Percentiles rank a stretch among this genome's conserved stretches.
Evolutionary conservation across 23 red algal species (phyloP).

Genomic region (Gracilariopsis chorda): DNA sequence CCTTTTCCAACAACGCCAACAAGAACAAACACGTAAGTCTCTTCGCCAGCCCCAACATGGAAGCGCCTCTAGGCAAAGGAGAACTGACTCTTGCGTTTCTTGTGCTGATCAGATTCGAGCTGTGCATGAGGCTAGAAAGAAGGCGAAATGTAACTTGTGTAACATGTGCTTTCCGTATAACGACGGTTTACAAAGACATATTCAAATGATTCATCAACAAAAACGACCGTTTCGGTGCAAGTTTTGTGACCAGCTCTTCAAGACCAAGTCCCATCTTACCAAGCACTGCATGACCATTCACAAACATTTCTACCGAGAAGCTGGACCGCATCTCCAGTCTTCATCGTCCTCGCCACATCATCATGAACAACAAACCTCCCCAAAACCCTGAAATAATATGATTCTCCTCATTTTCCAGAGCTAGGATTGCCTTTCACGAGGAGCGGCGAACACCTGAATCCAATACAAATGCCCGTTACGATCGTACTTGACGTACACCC

Average conservation of each 20-base stretch:
- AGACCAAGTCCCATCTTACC: constrained; percentile 43
- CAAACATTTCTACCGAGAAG: constrained; percentile 7
- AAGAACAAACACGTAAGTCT: constrained; percentile 62
- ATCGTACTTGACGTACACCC: neutral
- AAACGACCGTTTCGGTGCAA: constrained; percentile 23
- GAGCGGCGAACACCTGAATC: neutral
- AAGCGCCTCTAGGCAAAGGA: neutral
- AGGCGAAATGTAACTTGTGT: constrained; percentile 24
- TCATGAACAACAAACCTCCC: too few relatives aligned
- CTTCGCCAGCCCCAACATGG: neutral
- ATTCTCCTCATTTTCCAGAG: too few relatives aligned
- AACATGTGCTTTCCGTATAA: constrained; percentile 39
- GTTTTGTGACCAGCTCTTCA: constrained; percentile 32
- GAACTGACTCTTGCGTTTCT: neutral
- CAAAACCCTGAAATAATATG: too few relatives aligned
- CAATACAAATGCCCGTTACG: neutral
- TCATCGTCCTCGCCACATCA: too few relatives aligned
- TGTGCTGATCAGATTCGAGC: constrained; percentile 16
- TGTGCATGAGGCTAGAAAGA: constrained; percentile 33
- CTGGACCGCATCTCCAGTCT: too few relatives aligned
- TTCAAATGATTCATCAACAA: constrained; percentile 50
- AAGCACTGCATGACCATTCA: constrained; percentile 50
- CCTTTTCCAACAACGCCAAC: constrained; percentile 41
- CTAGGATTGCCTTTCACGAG: too few relatives aligned
- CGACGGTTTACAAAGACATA: constrained; percentile 50